Base-by-base conservation (phyloP, 108 stramenopile genomes). In the Aureococcus anophagefferens region DNA sequence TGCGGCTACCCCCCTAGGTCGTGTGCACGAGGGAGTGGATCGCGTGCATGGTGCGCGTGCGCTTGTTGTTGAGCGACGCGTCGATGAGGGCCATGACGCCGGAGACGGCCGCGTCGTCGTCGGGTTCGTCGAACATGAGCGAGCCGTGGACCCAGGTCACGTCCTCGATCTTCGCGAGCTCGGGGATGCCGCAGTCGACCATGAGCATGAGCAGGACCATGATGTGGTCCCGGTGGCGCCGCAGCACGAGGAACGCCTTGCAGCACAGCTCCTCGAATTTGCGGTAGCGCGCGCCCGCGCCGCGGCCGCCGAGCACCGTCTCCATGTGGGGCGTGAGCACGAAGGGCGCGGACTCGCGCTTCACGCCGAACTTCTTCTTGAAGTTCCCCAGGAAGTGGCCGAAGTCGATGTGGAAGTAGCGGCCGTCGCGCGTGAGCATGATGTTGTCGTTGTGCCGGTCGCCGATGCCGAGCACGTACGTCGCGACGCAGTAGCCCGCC, bases 321-420 rank as follows among this genome's bases (percentile, higher is more conserved):
- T 69, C 75, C 74, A 84, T 76, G 34, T 77, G 74, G 14, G 69
- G 79, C 9, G 83, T 80, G 76, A 84, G 81, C 40, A 79, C 71
- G 64, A 84, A 84, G 3, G 83, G 80, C 21, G 79, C 80, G 0
- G 74, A 65, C 77, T 84, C 83, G 15, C 83, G 63, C 62, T 81
- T 81, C 68, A 76, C 46, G 15, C 83, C 83, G 44, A 84, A 62
- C 74, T 84, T 84, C 21, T 31, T 68, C 80, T 84, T 84, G 67
- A 84, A 84, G 64, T 84, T 81, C 35, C 83, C 83, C 30, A 80
- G 71, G 35, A 80, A 80, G 64, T 80, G 79, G 34, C 87, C 87
- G 65, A 87, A 87, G 72, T 87, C 87, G 71, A 87, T 84, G 79
- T 87, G 87, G 67, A 87, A 87, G 34, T 85, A 65, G 40, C 70